Evolutionary conservation across 768 basidiomycete genomes (phyloP).

Genomic region (Podaxis pistillaris): DNA sequence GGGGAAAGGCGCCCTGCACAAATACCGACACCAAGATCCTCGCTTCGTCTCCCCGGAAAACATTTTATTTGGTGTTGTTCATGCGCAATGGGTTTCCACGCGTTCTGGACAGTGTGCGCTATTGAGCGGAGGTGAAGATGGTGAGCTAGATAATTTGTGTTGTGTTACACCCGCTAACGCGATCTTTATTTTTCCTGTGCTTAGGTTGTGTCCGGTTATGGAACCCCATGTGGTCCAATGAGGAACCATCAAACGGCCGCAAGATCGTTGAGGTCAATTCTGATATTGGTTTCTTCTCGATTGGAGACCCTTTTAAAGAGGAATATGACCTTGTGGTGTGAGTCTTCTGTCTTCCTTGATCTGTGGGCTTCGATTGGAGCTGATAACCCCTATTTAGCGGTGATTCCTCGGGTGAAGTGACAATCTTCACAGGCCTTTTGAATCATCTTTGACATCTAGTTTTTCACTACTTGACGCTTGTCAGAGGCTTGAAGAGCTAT

Average conservation of each 20-base stretch:
- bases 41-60: conserved; percentile 2
- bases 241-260: conserved; percentile 40
- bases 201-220: conserved; percentile 71
- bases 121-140: conserved; percentile 14
- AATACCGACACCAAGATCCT: conserved; percentile 40
- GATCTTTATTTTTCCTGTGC: neutral
- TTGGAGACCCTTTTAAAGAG: conserved; percentile 52
- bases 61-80: conserved; percentile 2
- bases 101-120: conserved; percentile 7
- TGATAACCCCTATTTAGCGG: conserved; percentile 32
- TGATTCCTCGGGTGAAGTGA: conserved; percentile 47
- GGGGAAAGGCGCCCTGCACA: conserved; percentile 38
- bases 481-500: neutral
- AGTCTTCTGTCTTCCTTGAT: conserved; percentile 19
- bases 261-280: conserved; percentile 52
- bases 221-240: conserved; percentile 48
- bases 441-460: conserved; percentile 3
- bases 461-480: neutral
- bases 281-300: conserved; percentile 56
- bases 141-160: neutral
- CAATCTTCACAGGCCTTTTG: conserved; percentile 35
- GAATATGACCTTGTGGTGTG: conserved; percentile 64
- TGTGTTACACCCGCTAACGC: neutral
- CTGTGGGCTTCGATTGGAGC: neutral
- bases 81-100: conserved; percentile 7